A percentile compares a stretch with the other conserved stretches of the same genome.
phyloP scores from a whole-genome alignment of 345 rosid species.

The Fremontodendron californicum region DNA sequence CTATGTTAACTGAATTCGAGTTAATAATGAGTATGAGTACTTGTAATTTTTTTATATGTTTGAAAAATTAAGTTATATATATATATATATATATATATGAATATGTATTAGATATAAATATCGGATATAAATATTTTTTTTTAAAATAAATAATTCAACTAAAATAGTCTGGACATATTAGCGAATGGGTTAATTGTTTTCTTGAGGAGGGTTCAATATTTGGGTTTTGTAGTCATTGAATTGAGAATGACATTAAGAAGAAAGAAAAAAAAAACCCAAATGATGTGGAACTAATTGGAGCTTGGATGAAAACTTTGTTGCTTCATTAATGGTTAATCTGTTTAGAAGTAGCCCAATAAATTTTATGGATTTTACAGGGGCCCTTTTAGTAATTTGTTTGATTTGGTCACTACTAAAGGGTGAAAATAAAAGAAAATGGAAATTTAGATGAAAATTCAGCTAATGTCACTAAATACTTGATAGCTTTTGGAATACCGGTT shows the following conservation, averaged over 20 bases:
- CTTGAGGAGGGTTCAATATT: not conserved
- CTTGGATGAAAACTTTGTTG: not conserved
- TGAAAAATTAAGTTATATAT: too few species aligned
- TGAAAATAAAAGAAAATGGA: not conserved
- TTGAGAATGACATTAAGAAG: not conserved
- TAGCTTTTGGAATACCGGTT: not conserved
- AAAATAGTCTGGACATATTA: not conserved
- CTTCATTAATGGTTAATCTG: not conserved
- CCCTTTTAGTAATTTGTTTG: not conserved
- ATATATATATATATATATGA: too few species aligned
- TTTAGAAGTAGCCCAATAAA: not conserved
- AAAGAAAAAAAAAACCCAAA: not conserved
- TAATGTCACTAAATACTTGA: not conserved
- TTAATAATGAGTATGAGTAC: too few species aligned
- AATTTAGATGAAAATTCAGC: not conserved
- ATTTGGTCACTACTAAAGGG: not conserved
- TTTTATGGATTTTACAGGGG: conserved; percentile 9
- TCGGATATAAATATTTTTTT: too few species aligned
- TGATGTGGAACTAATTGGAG: not conserved
- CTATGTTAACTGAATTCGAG: too few species aligned
- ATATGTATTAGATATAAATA: too few species aligned
- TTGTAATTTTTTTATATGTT: too few species aligned
- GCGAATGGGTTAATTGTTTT: not conserved
- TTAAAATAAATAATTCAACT: too few species aligned
- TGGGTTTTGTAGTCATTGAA: not conserved